Evolutionary conservation across 306 rosid species (phyloP).

Genomic region (Pyrus pyrifolia): DNA sequence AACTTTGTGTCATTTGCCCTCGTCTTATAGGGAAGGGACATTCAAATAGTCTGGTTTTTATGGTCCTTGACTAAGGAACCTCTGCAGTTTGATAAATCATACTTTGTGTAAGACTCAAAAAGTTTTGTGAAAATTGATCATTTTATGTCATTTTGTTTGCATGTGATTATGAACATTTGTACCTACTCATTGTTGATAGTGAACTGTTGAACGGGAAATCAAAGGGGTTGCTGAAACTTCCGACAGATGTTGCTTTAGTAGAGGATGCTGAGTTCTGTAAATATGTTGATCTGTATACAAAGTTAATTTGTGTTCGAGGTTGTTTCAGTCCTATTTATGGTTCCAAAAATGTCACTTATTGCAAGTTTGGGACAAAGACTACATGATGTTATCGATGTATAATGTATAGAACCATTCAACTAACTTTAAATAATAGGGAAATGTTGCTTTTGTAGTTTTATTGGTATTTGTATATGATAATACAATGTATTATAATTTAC

Average conservation of each 20-base stretch:
- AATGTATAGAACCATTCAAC: no score
- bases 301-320: constrained; percentile 36
- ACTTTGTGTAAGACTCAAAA: constrained; percentile 54
- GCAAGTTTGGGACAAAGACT: no score
- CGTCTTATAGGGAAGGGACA: constrained; percentile 61
- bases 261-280: constrained; percentile 58
- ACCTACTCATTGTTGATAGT: constrained; percentile 29
- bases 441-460: no score
- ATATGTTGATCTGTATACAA: constrained; percentile 70
- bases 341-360: no score
- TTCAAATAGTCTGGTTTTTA: constrained; percentile 77
- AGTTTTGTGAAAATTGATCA: neutral
- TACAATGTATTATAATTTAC: no score
- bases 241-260: constrained; percentile 64
- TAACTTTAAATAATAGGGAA: no score
- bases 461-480: no score
- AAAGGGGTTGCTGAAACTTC: constrained; percentile 59
- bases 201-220: constrained; percentile 54
- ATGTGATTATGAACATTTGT: neutral
- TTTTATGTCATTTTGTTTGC: neutral
- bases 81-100: constrained; percentile 80
- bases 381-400: no score
- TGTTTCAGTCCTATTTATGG: constrained; percentile 4
- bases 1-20: constrained; percentile 12
- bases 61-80: constrained; percentile 88